phyloP scores from a whole-genome alignment of 371 early-diverging fungal genomes.

The Blakeslea trispora region DNA sequence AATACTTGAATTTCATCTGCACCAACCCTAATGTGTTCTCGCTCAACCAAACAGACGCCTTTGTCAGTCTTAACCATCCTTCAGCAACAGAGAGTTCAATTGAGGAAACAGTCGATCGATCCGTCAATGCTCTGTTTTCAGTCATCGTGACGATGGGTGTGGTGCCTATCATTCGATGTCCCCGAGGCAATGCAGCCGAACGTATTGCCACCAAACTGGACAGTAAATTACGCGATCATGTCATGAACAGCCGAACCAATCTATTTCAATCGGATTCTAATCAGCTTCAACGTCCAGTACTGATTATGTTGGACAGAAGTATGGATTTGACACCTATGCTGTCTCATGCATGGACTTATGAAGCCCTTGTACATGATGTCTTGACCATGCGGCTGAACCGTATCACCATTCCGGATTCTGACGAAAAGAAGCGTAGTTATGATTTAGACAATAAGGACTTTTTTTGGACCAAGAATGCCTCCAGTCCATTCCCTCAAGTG shows the following conservation, averaged over 20 bases:
- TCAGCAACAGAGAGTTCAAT: conserved; percentile 78
- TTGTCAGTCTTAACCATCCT: conserved; percentile 79
- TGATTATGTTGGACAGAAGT: conserved; percentile 94
- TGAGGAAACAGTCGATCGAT: conserved; percentile 73
- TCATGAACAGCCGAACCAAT: conserved; percentile 81
- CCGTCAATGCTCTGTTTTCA: conserved; percentile 85
- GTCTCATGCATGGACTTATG: conserved; percentile 98
- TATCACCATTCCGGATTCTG: conserved; percentile 58
- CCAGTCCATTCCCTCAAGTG: conserved; percentile 96
- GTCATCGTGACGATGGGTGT: conserved; percentile 91
- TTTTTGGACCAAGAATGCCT: conserved; percentile 94
- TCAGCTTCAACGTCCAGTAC: conserved; percentile 66
- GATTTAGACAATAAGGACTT: conserved; percentile 91
- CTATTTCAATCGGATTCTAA: conserved; percentile 68
- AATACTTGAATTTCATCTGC: conserved; percentile 92
- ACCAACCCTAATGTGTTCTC: conserved; percentile 95
- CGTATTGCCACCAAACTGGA: conserved; percentile 91
- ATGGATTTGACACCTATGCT: conserved; percentile 95
- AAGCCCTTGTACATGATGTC: conserved; percentile 96
- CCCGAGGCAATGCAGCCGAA: conserved; percentile 93
- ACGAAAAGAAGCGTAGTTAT: conserved; percentile 73
- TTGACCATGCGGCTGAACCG: conserved; percentile 92
- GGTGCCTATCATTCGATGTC: conserved; percentile 89
- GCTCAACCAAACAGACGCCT: conserved; percentile 84
- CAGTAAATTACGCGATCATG: conserved; percentile 84